These are phyloP conservation scores for Trichoderma sp. DNA, from an alignment of 2,329 filamentous ascomycete genomes.

Conservation along the genomic window DNA sequence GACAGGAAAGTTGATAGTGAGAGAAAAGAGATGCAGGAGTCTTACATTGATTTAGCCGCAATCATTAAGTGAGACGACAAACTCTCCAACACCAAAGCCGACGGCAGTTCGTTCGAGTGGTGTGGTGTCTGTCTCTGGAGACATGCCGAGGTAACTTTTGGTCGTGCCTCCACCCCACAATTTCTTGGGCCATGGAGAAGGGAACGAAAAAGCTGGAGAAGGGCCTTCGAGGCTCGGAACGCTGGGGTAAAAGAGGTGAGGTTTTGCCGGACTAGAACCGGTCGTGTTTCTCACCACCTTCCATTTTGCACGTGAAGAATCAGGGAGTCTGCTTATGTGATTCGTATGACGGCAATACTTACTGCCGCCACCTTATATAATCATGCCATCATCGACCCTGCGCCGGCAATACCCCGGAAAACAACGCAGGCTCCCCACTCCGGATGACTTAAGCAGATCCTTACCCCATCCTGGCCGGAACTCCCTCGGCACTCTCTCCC, in stretches of 20 bases:
- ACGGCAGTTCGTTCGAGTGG: not conserved
- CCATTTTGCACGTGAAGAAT: constrained; percentile 1
- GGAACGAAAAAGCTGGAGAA: not conserved
- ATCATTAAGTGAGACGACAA: not conserved
- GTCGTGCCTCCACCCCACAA: not conserved
- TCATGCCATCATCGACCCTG: too few relatives aligned
- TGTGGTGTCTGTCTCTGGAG: not conserved
- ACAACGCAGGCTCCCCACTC: not conserved
- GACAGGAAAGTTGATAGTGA: not conserved
- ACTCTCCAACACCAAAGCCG: not conserved
- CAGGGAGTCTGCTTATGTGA: not conserved
- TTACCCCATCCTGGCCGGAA: too few relatives aligned
- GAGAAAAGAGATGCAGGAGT: not conserved
- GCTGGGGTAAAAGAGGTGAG: not conserved
- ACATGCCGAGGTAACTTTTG: constrained; percentile 20
- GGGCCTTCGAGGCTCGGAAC: too few relatives aligned
- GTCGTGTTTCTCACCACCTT: too few relatives aligned
- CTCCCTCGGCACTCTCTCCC: not conserved
- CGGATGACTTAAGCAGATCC: too few relatives aligned
- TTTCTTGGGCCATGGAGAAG: not conserved
- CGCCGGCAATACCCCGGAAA: too few relatives aligned
- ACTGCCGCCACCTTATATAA: too few relatives aligned
- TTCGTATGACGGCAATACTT: not conserved
- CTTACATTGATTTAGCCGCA: constrained; percentile 15
- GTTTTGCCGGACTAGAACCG: constrained; percentile 19